These are phyloP conservation scores for Fraxinus sp. DNA, from an alignment of 305 asterid genomes.

Conservation along the genomic window DNA sequence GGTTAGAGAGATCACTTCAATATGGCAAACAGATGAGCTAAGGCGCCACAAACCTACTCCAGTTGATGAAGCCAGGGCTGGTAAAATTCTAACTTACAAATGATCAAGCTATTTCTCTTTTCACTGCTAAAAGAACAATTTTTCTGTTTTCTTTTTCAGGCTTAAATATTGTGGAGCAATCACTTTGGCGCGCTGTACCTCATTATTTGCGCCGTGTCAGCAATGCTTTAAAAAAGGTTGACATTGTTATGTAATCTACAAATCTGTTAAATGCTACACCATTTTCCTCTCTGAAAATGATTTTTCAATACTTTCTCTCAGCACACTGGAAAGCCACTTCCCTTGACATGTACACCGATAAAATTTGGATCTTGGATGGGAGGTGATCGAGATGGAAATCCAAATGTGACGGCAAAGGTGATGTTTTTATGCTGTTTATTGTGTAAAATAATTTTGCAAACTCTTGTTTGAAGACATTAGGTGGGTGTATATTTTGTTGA, in stretches of 20 bases:
- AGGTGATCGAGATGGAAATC: conserved; percentile 99
- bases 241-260: conserved; percentile 16
- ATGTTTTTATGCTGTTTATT: conserved; percentile 22
- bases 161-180: conserved; percentile 87
- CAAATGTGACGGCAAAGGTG: conserved; percentile 97
- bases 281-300: conserved; percentile 19
- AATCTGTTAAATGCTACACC: conserved; percentile 16
- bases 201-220: conserved; percentile 91
- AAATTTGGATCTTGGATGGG: conserved; percentile 99
- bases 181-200: conserved; percentile 98
- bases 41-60: conserved; percentile 99
- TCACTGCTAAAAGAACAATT: neutral
- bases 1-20: conserved; percentile 93
- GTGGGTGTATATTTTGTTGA: neutral
- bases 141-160: conserved; percentile 45
- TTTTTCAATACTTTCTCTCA: conserved; percentile 30
- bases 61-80: conserved; percentile 99
- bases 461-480: neutral
- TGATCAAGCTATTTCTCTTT: conserved; percentile 19
- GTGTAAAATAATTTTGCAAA: conserved; percentile 7
- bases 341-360: conserved; percentile 95
- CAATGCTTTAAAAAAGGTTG: conserved; percentile 91
- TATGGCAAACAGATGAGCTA: conserved; percentile 99
- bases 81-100: conserved; percentile 34
- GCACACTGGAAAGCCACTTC: conserved; percentile 95